A percentile compares a stretch with the other conserved stretches of the same genome.
Evolutionary conservation across 805 yeast species (phyloP).

Genomic region (Kluyveromyces siamensis): DNA sequence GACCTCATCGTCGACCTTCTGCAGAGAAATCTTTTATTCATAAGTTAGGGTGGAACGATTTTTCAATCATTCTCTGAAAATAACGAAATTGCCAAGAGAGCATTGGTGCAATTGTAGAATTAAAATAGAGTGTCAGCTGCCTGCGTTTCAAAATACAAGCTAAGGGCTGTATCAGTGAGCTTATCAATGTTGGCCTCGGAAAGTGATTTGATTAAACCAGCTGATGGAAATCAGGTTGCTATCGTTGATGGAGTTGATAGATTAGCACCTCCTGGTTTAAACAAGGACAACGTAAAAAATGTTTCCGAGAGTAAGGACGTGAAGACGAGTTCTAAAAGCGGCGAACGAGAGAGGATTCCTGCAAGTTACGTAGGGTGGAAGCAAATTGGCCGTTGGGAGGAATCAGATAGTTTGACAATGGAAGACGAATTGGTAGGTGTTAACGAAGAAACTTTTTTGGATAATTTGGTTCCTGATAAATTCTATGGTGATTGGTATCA

Average conservation of each 20-base stretch:
- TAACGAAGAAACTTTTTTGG: slow-evolving; percentile 64
- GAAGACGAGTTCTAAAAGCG: slow-evolving; percentile 12
- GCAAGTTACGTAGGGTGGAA: slow-evolving; percentile 88
- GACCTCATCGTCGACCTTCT: no score
- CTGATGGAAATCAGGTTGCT: slow-evolving; percentile 12
- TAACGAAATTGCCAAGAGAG: no score
- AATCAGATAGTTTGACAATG: slow-evolving; percentile 48
- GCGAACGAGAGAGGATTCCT: slow-evolving; percentile 19
- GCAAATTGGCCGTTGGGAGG: slow-evolving; percentile 84
- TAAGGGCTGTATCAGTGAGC: no score
- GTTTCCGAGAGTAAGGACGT: slow-evolving; percentile 9
- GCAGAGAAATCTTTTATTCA: no score
- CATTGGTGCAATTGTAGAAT: no score
- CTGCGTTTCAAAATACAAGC: no score
- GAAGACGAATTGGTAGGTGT: slow-evolving; percentile 71
- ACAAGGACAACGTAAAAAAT: slow-evolving; percentile 9
- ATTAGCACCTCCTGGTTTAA: slow-evolving; percentile 11
- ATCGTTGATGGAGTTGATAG: slow-evolving; percentile 12
- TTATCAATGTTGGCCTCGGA: background rate
- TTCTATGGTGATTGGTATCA: slow-evolving; percentile 97
- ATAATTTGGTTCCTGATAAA: slow-evolving; percentile 62
- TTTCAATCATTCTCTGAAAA: no score
- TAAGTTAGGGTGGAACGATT: no score
- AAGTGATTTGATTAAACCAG: slow-evolving; percentile 1
- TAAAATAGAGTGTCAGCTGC: no score